Conservation (phyloP, 495 filamentous ascomycete genomes). For the Neurospora sp. region DNA sequence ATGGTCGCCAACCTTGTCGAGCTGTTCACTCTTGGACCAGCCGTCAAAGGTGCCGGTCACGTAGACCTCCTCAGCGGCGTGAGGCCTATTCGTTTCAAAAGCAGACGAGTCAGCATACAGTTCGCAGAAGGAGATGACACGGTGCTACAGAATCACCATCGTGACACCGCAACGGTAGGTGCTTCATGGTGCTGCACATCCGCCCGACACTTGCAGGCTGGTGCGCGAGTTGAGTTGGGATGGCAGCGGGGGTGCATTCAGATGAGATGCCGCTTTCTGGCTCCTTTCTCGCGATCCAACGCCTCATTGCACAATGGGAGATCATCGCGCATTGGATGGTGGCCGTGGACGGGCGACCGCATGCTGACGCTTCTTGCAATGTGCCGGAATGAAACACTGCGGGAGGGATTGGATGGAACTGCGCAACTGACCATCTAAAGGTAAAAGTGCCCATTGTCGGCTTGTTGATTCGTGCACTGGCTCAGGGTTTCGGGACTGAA, state of each 20-base stretch:
- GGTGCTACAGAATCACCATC: constrained; percentile 5
- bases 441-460: constrained; percentile 38
- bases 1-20: constrained; percentile 58
- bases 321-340: background rate
- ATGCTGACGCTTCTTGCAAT: background rate
- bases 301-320: background rate
- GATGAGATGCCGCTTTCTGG: background rate
- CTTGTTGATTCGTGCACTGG: background rate
- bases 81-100: constrained; percentile 44
- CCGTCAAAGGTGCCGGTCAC: constrained; percentile 95
- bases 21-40: constrained; percentile 74
- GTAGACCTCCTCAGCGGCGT: constrained; percentile 72
- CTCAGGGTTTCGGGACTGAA: background rate
- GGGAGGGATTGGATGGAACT: background rate
- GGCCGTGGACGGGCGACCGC: background rate
- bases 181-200: background rate
- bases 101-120: constrained; percentile 12
- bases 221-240: background rate
- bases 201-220: constrained; percentile 9
- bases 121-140: background rate
- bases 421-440: constrained; percentile 42
- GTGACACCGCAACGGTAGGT: constrained; percentile 2
- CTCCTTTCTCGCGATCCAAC: constrained; percentile 6
- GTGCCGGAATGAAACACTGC: background rate
- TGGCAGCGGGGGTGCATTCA: constrained; percentile 1